Evolutionary conservation across 768 basidiomycete species (phyloP).

Genomic region (Amanita subjunquillea): DNA sequence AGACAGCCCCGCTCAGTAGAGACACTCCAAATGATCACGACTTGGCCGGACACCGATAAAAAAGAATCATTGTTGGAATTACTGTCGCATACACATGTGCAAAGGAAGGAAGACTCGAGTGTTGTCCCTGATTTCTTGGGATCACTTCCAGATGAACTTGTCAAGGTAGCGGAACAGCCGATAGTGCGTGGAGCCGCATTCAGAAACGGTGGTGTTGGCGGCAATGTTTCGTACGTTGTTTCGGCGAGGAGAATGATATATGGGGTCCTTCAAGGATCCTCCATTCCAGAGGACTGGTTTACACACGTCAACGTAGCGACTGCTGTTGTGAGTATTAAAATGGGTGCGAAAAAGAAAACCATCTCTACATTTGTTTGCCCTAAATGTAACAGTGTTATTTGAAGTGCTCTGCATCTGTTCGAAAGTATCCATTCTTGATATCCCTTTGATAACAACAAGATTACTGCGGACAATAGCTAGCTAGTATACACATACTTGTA

Average conservation of each 20-base stretch:
- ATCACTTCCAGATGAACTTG: constrained; percentile 26
- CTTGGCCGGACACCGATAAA: constrained; percentile 25
- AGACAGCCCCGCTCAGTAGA: constrained; percentile 8
- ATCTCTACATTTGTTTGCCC: constrained; percentile 30
- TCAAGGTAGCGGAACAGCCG: constrained; percentile 39
- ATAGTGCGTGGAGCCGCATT: constrained; percentile 37
- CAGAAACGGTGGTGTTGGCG: constrained; percentile 31
- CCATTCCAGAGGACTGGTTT: constrained; percentile 34
- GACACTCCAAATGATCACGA: constrained; percentile 20
- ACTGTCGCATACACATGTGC: neutral
- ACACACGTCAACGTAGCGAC: constrained; percentile 9
- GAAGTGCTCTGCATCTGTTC: constrained; percentile 2
- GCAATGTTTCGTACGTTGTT: constrained; percentile 38
- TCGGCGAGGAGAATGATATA: constrained; percentile 39
- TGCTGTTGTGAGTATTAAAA: constrained; percentile 13
- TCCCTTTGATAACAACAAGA: neutral
- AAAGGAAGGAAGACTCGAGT: neutral
- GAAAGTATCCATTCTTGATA: neutral
- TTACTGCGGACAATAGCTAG: neutral
- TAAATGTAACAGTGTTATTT: constrained; percentile 33
- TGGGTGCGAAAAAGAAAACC: constrained; percentile 9
- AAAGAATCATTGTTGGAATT: constrained; percentile 12
- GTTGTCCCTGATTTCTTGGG: constrained; percentile 4
- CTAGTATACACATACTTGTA: constrained; percentile 1
- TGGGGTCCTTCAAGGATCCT: constrained; percentile 17